These are phyloP conservation scores for Fusarium zealandicum DNA, from an alignment of 2,329 filamentous ascomycete species.

Conservation along the genomic window DNA sequence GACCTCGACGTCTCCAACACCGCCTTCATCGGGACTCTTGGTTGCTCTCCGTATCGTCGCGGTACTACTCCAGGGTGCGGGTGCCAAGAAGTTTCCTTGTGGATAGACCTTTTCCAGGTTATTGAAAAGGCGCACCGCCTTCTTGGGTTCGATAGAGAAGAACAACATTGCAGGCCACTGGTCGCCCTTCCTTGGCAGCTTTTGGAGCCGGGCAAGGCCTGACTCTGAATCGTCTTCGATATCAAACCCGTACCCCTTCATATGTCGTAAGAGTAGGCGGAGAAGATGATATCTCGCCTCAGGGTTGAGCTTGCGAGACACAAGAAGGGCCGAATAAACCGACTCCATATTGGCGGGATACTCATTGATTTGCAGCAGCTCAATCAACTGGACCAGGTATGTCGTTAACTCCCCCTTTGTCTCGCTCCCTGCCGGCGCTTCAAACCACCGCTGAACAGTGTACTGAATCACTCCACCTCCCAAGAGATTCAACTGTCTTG, in stretches of 20 bases:
- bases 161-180: slow-evolving; percentile 28
- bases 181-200: background rate
- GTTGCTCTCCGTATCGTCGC: slow-evolving; percentile 19
- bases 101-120: slow-evolving; percentile 22
- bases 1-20: slow-evolving; percentile 24
- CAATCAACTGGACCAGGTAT: slow-evolving; percentile 13
- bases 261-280: slow-evolving; percentile 32
- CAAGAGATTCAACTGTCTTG: background rate
- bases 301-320: background rate
- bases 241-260: slow-evolving; percentile 28
- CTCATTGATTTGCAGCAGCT: background rate
- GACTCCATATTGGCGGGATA: background rate
- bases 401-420: slow-evolving; percentile 2
- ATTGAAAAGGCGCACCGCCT: slow-evolving; percentile 23
- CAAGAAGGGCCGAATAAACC: background rate
- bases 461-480: slow-evolving; percentile 17
- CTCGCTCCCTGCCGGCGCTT: background rate
- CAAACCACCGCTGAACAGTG: slow-evolving; percentile 21
- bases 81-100: slow-evolving; percentile 23
- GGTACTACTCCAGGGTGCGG: background rate
- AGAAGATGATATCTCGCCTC: slow-evolving; percentile 34
- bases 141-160: slow-evolving; percentile 17
- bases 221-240: slow-evolving; percentile 29
- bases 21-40: background rate
- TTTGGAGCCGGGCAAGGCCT: slow-evolving; percentile 6